phyloP scores from a whole-genome alignment of 495 filamentous ascomycete species.

The Neurospora hispaniola region DNA sequence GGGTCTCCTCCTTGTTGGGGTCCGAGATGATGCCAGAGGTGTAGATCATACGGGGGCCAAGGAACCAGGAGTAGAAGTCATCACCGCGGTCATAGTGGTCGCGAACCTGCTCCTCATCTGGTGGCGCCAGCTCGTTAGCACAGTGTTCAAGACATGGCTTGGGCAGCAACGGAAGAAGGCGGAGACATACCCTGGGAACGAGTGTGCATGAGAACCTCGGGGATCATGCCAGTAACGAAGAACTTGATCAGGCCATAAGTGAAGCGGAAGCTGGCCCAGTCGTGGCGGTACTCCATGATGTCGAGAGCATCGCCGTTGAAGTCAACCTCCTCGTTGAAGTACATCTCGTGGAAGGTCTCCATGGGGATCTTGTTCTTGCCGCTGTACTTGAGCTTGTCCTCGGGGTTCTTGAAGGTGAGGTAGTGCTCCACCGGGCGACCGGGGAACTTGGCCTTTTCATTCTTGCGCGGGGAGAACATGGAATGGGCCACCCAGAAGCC shows the following conservation, averaged over 20 bases:
- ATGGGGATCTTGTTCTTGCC: conserved; percentile 75
- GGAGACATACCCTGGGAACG: conserved; percentile 53
- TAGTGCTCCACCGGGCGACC: conserved; percentile 78
- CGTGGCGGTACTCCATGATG: conserved; percentile 72
- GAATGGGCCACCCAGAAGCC: conserved; percentile 63
- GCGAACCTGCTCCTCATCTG: conserved; percentile 81
- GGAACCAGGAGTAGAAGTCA: conserved; percentile 84
- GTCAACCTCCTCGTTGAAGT: conserved; percentile 75
- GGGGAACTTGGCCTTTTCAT: conserved; percentile 65
- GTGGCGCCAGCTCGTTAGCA: conserved; percentile 9
- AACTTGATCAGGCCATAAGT: conserved; percentile 50
- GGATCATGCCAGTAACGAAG: conserved; percentile 46
- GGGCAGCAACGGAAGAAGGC: not conserved
- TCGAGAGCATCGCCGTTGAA: conserved; percentile 80
- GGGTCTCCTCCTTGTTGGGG: conserved; percentile 59
- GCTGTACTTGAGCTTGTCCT: conserved; percentile 59
- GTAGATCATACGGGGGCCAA: conserved; percentile 86
- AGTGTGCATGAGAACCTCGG: conserved; percentile 70
- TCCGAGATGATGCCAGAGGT: conserved; percentile 76
- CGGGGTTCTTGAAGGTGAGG: conserved; percentile 68
- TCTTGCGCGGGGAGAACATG: conserved; percentile 57
- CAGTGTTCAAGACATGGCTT: not conserved
- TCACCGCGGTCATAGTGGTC: conserved; percentile 82
- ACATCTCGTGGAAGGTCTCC: conserved; percentile 83
- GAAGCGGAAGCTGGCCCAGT: conserved; percentile 79